A percentile compares a stretch with the other conserved stretches of the same genome.
Conservation (phyloP, 768 basidiomycete species). For the Kwoniella europaea region DNA sequence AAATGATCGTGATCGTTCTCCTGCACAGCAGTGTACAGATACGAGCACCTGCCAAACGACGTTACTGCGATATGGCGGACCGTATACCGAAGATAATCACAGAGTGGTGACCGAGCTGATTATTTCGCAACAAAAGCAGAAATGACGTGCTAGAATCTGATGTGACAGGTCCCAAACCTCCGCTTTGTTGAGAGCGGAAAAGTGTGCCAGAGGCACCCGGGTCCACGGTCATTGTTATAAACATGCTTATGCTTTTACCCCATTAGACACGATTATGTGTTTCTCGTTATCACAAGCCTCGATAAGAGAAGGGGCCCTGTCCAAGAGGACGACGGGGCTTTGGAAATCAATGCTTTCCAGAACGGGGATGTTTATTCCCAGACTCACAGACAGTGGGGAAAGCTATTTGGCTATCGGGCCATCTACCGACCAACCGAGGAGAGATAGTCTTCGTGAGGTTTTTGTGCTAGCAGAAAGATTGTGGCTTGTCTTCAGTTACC, state of each 20-base stretch:
- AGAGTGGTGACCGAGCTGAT: too few species aligned
- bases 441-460: too few species aligned
- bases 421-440: too few species aligned
- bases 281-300: neutral
- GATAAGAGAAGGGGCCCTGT: neutral
- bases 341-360: neutral
- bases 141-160: neutral
- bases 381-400: too few species aligned
- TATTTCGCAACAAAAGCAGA: neutral
- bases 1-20: neutral
- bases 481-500: too few species aligned
- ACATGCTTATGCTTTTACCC: neutral
- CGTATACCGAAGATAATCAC: neutral
- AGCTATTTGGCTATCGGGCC: too few species aligned
- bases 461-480: too few species aligned
- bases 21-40: neutral
- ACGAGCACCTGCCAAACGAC: too few species aligned
- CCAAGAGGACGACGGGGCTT: neutral
- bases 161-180: neutral
- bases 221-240: neutral
- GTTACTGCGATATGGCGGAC: neutral
- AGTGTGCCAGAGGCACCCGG: neutral
- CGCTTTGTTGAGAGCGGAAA: neutral
- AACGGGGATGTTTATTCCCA: neutral
- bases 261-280: neutral